phyloP scores from a whole-genome alignment of 805 yeast genomes.

The Zygosaccharomyces bailii region DNA sequence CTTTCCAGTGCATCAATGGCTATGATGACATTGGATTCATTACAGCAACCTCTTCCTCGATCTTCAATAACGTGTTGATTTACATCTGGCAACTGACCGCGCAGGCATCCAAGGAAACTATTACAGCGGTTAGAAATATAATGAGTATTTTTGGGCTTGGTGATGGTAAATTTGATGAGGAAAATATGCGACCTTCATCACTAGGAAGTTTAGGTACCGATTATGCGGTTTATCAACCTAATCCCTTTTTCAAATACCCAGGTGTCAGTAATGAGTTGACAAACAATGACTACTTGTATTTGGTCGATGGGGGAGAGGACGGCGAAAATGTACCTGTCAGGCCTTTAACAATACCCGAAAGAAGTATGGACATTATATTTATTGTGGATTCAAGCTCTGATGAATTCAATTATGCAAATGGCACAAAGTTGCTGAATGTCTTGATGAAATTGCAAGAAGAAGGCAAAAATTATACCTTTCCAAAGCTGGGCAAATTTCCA shows the following conservation, averaged over 20 bases:
- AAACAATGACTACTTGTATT: slow-evolving; percentile 34
- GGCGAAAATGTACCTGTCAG: slow-evolving; percentile 65
- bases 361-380: slow-evolving; percentile 60
- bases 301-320: slow-evolving; percentile 83
- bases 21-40: slow-evolving; percentile 59
- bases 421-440: slow-evolving; percentile 46
- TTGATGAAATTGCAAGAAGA: slow-evolving; percentile 20
- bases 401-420: slow-evolving; percentile 53
- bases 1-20: slow-evolving; percentile 46
- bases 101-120: slow-evolving; percentile 33
- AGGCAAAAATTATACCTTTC: slow-evolving; percentile 12
- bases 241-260: slow-evolving; percentile 49
- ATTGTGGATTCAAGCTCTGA: slow-evolving; percentile 62
- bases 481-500: slow-evolving; percentile 24
- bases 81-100: slow-evolving; percentile 44
- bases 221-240: slow-evolving; percentile 58
- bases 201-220: slow-evolving; percentile 34
- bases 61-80: slow-evolving; percentile 53
- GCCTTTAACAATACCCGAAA: slow-evolving; percentile 59
- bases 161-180: slow-evolving; percentile 3
- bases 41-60: slow-evolving; percentile 60
- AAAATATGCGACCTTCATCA: slow-evolving; percentile 5
- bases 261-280: slow-evolving; percentile 26
- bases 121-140: slow-evolving; percentile 36
- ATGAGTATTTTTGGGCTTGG: slow-evolving; percentile 28